These are phyloP conservation scores for Lipomyces chichibuensis DNA, from an alignment of 805 yeast genomes.

Conservation along the genomic window DNA sequence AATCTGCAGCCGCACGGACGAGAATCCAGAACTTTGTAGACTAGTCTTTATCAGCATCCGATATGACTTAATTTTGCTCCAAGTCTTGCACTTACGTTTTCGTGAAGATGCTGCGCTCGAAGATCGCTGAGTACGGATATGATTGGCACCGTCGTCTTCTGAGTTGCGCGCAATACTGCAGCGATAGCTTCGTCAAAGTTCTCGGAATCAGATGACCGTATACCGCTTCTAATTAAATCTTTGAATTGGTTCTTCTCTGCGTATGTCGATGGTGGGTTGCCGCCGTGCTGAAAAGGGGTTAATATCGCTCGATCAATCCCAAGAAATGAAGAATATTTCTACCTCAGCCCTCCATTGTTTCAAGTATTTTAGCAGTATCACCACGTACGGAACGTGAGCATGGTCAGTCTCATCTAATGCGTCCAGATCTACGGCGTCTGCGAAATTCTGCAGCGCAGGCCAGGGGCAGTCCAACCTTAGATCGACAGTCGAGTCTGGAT, in stretches of 20 bases:
- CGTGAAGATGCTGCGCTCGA: slow-evolving; percentile 20
- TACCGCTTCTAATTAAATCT: slow-evolving; percentile 47
- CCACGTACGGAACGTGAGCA: slow-evolving; percentile 72
- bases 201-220: slow-evolving; percentile 48
- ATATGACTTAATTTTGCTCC: background rate
- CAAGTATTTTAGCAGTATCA: slow-evolving; percentile 61
- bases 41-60: slow-evolving; percentile 6
- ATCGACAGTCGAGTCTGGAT: slow-evolving; percentile 64
- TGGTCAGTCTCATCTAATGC: slow-evolving; percentile 48
- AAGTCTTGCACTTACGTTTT: slow-evolving; percentile 6
- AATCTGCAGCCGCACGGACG: slow-evolving; percentile 57
- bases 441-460: slow-evolving; percentile 60
- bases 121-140: slow-evolving; percentile 27
- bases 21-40: slow-evolving; percentile 62
- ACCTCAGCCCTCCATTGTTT: slow-evolving; percentile 46
- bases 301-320: slow-evolving; percentile 14
- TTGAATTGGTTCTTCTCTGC: slow-evolving; percentile 49
- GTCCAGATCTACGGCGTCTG: slow-evolving; percentile 56
- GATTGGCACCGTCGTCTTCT: slow-evolving; percentile 43
- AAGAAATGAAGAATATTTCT: slow-evolving; percentile 36
- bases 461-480: slow-evolving; percentile 71
- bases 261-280: slow-evolving; percentile 43
- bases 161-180: slow-evolving; percentile 51
- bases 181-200: slow-evolving; percentile 58
- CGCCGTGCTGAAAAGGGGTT: slow-evolving; percentile 33